phyloP scores from a whole-genome alignment of 176 grass and related monocot genomes.

The Raddia guianensis region DNA sequence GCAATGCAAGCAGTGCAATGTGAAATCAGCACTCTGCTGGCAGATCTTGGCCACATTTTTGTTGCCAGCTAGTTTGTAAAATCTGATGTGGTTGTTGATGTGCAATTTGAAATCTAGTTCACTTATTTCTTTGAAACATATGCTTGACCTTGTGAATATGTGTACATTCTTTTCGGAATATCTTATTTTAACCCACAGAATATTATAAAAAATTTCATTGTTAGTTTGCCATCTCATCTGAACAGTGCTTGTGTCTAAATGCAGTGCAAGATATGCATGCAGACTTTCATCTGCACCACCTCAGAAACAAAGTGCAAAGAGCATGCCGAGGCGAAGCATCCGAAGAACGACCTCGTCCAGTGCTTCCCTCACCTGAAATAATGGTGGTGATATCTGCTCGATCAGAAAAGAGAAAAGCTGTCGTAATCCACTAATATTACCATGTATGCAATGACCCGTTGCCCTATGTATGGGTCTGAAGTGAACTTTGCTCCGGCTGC shows the following conservation, averaged over 20 bases:
- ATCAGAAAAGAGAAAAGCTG: slow-evolving; percentile 27
- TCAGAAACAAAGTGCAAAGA: slow-evolving; percentile 97
- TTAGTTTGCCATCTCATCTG: not conserved
- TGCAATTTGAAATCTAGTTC: not conserved
- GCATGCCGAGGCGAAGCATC: slow-evolving; percentile 96
- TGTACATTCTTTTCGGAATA: not conserved
- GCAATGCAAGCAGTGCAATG: not conserved
- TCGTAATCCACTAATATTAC: slow-evolving; percentile 49
- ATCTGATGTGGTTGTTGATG: not conserved
- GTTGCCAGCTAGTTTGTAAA: not conserved
- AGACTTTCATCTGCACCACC: slow-evolving; percentile 99
- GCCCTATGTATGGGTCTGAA: slow-evolving; percentile 46
- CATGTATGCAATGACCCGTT: slow-evolving; percentile 54
- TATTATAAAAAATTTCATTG: not conserved
- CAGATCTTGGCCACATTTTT: not conserved
- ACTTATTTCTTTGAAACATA: not conserved
- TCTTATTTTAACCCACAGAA: not conserved
- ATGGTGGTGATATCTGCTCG: slow-evolving; percentile 23
- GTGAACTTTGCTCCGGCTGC: slow-evolving; percentile 42
- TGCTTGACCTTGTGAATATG: not conserved
- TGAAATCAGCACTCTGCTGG: not conserved
- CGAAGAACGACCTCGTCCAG: slow-evolving; percentile 67
- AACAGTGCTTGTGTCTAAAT: slow-evolving; percentile 21
- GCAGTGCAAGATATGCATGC: slow-evolving; percentile 99
- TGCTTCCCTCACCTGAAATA: slow-evolving; percentile 97